These are phyloP conservation scores for Penicillium sp. DNA, from an alignment of 2,329 filamentous ascomycete genomes.

Conservation along the genomic window DNA sequence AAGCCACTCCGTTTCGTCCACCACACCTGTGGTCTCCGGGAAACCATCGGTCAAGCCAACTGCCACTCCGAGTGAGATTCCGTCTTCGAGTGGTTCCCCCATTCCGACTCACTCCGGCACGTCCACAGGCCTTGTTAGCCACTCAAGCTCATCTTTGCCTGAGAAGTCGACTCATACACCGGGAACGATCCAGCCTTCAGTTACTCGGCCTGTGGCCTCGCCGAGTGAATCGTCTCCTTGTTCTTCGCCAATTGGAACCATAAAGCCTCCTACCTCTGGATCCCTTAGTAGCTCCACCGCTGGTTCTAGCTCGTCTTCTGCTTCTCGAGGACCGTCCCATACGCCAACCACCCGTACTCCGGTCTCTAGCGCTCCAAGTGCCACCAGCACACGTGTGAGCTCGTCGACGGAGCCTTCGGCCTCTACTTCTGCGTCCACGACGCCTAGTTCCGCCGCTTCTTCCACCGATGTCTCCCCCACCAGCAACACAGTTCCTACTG, in stretches of 20 bases:
- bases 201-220: background rate
- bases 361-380: conserved; percentile 3
- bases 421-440: conserved; percentile 4
- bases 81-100: background rate
- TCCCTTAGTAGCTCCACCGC: conserved; percentile 7
- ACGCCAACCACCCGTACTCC: conserved; percentile 1
- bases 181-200: background rate
- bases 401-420: background rate
- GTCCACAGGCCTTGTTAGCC: background rate
- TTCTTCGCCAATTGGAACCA: background rate
- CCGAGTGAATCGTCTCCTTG: conserved; percentile 5
- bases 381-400: conserved; percentile 5
- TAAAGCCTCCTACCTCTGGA: conserved; percentile 9
- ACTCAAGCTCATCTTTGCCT: background rate
- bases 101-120: background rate
- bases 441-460: background rate
- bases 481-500: conserved; percentile 3
- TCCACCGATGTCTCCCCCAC: background rate
- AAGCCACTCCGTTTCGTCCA: background rate
- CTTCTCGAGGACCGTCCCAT: conserved; percentile 7
- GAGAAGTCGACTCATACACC: background rate
- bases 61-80: background rate
- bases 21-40: background rate
- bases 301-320: conserved; percentile 6
- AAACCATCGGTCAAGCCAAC: background rate